Evolutionary conservation across 2,329 filamentous ascomycete species (phyloP), one percentile per base, ranked within the genome.

Genomic region (Neonectria punicea): DNA sequence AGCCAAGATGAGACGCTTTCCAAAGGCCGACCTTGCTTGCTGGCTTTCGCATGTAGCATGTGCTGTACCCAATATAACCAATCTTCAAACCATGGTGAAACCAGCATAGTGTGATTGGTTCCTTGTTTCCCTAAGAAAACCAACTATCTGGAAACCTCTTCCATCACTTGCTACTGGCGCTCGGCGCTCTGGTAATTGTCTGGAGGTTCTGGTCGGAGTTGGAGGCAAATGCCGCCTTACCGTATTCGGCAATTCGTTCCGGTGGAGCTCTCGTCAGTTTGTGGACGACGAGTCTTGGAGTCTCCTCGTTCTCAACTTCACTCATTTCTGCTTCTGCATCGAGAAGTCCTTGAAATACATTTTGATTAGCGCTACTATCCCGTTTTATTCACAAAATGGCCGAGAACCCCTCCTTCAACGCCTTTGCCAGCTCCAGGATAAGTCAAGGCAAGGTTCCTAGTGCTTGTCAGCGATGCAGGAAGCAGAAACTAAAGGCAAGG

Each of bases 401-500:
- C 1, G 39, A 43, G 4, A 4, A 10, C 1, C 14, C 25, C 10
- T 39, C 20, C 16, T 14, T 36, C 20, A 39, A 6, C 22, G 4
- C 22, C 7, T 36, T 46, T 28, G 16, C 18, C 13, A 41, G 39
- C n/a, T 20, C 55, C 9, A 58, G 36, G 22, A 25, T 3, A 13
- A 20, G 22, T 13, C 55, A 47, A 16, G 54, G 44, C n/a, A 62
- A 55, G 25, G 59, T 62, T 13, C 11, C 34, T 9, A 62, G 34
- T 8, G 59, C 59, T 4, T 62, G 59, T 6, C 41, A 56, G 36
- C 25, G 59, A 5, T 62, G 59, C 16, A 50, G 47, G 16, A 62
- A 53, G 44, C 59, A 62, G 16, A 62, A 55, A 25, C 28, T 62
- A 7, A 62, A 51, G 46, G 58, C 43, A 20, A n/a, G 16, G 8